phyloP scores from a whole-genome alignment of 108 stramenopile genomes.

The Conticribra guillardii region DNA sequence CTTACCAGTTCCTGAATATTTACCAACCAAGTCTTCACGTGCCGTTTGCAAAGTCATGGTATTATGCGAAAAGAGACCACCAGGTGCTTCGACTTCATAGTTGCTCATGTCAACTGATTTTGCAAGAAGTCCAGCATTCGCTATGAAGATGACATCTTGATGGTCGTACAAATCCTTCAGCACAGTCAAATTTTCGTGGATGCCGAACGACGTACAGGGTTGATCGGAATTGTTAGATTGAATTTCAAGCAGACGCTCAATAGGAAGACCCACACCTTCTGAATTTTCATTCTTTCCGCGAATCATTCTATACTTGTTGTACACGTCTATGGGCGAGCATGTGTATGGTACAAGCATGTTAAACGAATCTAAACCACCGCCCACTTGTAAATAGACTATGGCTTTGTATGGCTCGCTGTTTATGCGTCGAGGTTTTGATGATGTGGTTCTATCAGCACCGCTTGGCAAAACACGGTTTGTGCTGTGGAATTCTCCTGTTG shows the following conservation, averaged over 20 bases:
- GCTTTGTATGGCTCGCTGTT: conserved; percentile 63
- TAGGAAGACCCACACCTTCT: conserved; percentile 38
- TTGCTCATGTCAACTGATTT: conserved; percentile 44
- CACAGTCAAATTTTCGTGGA: conserved; percentile 48
- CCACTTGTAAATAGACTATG: conserved; percentile 59
- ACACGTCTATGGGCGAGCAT: conserved; percentile 37
- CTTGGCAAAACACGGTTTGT: conserved; percentile 43
- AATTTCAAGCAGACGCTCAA: conserved; percentile 30
- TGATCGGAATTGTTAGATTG: conserved; percentile 42
- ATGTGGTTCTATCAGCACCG: conserved; percentile 16
- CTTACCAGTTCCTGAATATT: conserved; percentile 41
- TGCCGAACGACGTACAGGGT: conserved; percentile 49
- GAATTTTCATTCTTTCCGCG: conserved; percentile 41
- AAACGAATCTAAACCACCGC: conserved; percentile 63
- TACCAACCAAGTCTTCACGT: conserved; percentile 44
- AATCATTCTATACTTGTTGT: conserved; percentile 43
- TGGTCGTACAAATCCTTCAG: conserved; percentile 48
- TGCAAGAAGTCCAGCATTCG: conserved; percentile 54
- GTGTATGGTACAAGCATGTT: conserved; percentile 64
- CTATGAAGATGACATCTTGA: conserved; percentile 42
- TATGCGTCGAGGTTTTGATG: background rate
- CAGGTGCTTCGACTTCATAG: conserved; percentile 33
- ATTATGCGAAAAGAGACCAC: conserved; percentile 68
- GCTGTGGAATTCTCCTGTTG: conserved; percentile 70
- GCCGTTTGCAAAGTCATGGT: conserved; percentile 42